phyloP scores from a whole-genome alignment of 257 asterid species.

The Nyctanthes arbortristis region DNA sequence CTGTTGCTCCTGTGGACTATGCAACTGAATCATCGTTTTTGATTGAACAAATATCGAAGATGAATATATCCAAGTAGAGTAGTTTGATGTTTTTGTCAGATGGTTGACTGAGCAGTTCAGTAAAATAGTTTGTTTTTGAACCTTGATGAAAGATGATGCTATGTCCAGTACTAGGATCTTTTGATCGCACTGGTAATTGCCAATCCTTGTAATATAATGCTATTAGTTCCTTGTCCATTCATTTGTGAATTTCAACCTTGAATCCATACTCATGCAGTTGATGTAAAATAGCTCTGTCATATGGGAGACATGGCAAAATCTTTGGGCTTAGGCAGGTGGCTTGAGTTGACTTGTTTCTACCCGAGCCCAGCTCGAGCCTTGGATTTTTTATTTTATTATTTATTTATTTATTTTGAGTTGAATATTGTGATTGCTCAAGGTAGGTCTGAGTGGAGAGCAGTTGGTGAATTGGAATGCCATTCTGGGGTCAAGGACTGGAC shows the following conservation, averaged over 20 bases:
- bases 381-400: too few species aligned
- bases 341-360: too few species aligned
- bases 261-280: not conserved
- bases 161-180: not conserved
- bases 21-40: constrained; percentile 68
- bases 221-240: not conserved
- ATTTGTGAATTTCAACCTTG: not conserved
- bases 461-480: too few species aligned
- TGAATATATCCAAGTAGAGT: constrained; percentile 47
- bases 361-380: too few species aligned
- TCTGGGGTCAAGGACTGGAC: too few species aligned
- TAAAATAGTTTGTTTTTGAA: not conserved
- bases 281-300: not conserved
- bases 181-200: not conserved
- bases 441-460: too few species aligned
- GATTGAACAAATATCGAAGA: constrained; percentile 68
- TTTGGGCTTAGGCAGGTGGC: too few species aligned
- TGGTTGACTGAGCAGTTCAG: not conserved
- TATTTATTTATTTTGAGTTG: too few species aligned
- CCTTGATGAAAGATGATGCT: not conserved
- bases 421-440: too few species aligned
- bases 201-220: not conserved
- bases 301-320: too few species aligned
- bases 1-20: constrained; percentile 70
- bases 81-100: not conserved